These are phyloP conservation scores for Astrocystis sublimbata DNA, from an alignment of 495 filamentous ascomycete species.

Conservation along the genomic window DNA sequence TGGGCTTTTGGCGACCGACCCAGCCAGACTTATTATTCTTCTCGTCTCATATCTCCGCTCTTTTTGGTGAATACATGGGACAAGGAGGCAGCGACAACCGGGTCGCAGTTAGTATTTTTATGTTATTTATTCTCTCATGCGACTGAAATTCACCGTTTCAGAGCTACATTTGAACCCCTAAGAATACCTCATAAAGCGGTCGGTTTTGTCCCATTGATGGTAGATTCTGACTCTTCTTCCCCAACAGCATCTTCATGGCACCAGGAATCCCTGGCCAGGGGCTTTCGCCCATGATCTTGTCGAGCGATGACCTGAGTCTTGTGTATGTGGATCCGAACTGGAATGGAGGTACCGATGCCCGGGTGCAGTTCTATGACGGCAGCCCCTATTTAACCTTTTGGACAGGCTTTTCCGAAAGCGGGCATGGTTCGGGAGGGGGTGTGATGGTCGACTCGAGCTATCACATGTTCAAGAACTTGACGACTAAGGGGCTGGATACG, in stretches of 20 bases:
- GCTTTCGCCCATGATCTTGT: conserved; percentile 19
- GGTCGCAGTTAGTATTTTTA: no score
- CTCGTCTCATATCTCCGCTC: conserved; percentile 37
- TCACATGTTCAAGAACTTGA: conserved; percentile 19
- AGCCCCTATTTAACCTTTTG: conserved; percentile 27
- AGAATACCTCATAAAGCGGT: no score
- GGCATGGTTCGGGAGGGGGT: conserved; percentile 21
- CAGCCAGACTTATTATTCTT: conserved; percentile 42
- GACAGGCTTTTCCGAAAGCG: conserved; percentile 18
- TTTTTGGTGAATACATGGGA: conserved; percentile 39
- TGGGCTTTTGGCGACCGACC: conserved; percentile 42
- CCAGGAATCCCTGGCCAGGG: conserved; percentile 11
- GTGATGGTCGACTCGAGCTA: conserved; percentile 26
- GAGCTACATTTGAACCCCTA: no score
- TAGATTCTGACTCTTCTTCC: no score
- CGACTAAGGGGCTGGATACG: conserved; percentile 12
- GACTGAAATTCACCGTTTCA: no score
- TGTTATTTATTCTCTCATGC: no score
- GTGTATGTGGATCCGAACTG: conserved; percentile 23
- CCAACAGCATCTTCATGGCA: conserved; percentile 36
- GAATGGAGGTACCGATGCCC: conserved; percentile 19
- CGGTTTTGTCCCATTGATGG: no score
- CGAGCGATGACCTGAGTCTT: conserved; percentile 21
- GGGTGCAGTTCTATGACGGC: conserved; percentile 22
- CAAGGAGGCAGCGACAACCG: conserved; percentile 36